Evolutionary conservation across 805 yeast species (phyloP), one percentile per base, ranked within the genome.

Genomic region (Blastobotrys parvus): DNA sequence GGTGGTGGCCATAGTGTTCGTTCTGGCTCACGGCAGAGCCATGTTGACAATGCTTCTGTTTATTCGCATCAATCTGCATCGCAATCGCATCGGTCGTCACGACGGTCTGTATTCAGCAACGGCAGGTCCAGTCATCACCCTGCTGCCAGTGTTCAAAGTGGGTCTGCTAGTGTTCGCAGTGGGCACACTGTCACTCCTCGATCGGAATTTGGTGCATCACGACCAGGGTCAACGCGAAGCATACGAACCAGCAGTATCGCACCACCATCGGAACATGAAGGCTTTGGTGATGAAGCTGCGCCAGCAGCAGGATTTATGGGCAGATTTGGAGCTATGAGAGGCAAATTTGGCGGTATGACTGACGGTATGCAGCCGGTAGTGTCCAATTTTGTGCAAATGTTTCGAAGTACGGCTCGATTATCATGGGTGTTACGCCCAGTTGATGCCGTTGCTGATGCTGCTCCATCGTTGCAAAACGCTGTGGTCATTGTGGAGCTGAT

Each of bases 361-460:
- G 35, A 13, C 10, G 35, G 35, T 11, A 20, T 36, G 5, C 43
- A 39, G 18, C 50, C 54, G 2, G 33, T 49, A 22, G 36, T 45
- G 17, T 42, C 51, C 23, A 32, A 30, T 10, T 45, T 52, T 31
- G 55, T 53, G 25, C 45, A 44, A 15, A 18, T 35, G 21, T 45
- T 47, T 41, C 45, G 59, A 20, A 39, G 37, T n/a, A 41, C 55
- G 16, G 52, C 55, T 1, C 46, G 56, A 1, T 11, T 45, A 21
- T 50, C 59, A 10, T 41, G 52, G n/a, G 34, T 57, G 5, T 50
- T 57, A 27, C 35, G 49, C 10, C 61, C 61, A 2, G 44, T 57
- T 17, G 61, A 57, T 38, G 50, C 54, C 0, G 49, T 57, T 11
- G 55, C 53, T 2, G 60, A 54, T 30, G 38, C 45, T 3, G 48